These are phyloP conservation scores for Evernia prunastri DNA, from an alignment of 495 filamentous ascomycete genomes.

Conservation along the genomic window DNA sequence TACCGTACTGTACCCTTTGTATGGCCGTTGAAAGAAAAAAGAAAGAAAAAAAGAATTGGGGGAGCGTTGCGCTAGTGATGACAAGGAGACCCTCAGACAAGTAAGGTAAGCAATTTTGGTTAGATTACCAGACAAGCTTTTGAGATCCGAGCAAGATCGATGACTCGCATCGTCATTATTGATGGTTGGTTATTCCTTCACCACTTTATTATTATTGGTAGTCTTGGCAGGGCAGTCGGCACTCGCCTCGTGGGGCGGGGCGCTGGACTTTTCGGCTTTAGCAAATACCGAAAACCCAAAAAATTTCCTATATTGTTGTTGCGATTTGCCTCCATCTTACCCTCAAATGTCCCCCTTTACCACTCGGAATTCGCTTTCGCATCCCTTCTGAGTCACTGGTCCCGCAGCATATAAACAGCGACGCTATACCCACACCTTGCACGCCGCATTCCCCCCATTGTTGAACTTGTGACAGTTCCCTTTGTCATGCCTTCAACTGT, in stretches of 20 bases:
- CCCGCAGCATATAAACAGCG: background rate
- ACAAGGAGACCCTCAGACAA: too few species aligned
- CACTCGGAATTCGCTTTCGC: background rate
- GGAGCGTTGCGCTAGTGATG: background rate
- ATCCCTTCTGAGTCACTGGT: background rate
- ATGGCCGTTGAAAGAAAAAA: too few species aligned
- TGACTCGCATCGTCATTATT: too few species aligned
- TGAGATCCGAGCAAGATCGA: background rate
- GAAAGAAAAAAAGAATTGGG: too few species aligned
- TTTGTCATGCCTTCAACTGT: conserved; percentile 10
- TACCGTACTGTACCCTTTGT: too few species aligned
- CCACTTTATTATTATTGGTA: too few species aligned
- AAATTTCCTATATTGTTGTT: background rate
- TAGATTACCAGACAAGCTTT: conserved; percentile 1
- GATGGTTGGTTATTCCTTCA: too few species aligned
- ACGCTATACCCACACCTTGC: background rate
- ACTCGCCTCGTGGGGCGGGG: background rate
- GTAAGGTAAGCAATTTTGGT: too few species aligned
- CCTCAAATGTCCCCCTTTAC: background rate
- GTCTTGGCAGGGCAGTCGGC: too few species aligned
- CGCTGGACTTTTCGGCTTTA: background rate
- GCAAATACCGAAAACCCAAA: background rate
- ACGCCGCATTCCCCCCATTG: background rate
- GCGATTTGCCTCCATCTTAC: too few species aligned
- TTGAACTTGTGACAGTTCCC: background rate